Evolutionary conservation across 441 rosid genomes (phyloP).

Genomic region (Arabidopsis lyrata): DNA sequence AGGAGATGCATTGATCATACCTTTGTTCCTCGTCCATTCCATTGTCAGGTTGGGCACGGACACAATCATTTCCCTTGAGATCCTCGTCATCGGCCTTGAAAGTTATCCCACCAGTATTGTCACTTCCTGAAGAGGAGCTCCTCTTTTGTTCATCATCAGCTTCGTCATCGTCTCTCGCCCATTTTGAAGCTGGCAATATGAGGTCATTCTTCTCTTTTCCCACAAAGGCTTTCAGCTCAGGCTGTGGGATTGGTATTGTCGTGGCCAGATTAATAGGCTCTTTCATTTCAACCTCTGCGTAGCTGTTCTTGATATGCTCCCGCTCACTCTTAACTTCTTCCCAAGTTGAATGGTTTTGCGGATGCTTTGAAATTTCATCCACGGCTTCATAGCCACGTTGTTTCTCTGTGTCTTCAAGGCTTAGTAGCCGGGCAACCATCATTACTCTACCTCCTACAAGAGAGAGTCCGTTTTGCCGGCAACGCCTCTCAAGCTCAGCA

Average conservation of each 20-base stretch:
- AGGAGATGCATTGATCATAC: slow-evolving; percentile 44
- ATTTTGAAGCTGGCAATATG: slow-evolving; percentile 88
- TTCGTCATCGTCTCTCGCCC: slow-evolving; percentile 97
- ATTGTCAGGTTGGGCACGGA: slow-evolving; percentile 62
- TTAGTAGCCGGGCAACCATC: slow-evolving; percentile 95
- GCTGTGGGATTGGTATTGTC: slow-evolving; percentile 65
- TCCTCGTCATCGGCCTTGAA: slow-evolving; percentile 71
- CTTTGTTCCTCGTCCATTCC: slow-evolving; percentile 93
- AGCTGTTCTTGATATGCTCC: slow-evolving; percentile 55
- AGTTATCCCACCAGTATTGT: slow-evolving; percentile 71
- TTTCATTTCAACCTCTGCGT: slow-evolving; percentile 59
- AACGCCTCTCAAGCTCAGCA: slow-evolving; percentile 95
- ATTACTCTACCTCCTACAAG: slow-evolving; percentile 97
- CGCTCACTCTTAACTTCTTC: slow-evolving; percentile 61
- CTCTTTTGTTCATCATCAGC: slow-evolving; percentile 85
- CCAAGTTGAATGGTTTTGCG: slow-evolving; percentile 59
- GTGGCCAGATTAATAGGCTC: slow-evolving; percentile 55
- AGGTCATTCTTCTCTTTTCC: slow-evolving; percentile 83
- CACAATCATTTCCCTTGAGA: slow-evolving; percentile 55
- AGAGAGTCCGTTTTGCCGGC: slow-evolving; percentile 97
- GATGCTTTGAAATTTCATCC: slow-evolving; percentile 74
- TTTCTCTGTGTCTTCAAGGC: slow-evolving; percentile 97
- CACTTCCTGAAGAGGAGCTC: slow-evolving; percentile 95
- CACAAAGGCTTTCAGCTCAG: slow-evolving; percentile 68
- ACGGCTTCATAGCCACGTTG: slow-evolving; percentile 87